phyloP scores from a whole-genome alignment of 108 stramenopile species.

The Bacterosira constricta region DNA sequence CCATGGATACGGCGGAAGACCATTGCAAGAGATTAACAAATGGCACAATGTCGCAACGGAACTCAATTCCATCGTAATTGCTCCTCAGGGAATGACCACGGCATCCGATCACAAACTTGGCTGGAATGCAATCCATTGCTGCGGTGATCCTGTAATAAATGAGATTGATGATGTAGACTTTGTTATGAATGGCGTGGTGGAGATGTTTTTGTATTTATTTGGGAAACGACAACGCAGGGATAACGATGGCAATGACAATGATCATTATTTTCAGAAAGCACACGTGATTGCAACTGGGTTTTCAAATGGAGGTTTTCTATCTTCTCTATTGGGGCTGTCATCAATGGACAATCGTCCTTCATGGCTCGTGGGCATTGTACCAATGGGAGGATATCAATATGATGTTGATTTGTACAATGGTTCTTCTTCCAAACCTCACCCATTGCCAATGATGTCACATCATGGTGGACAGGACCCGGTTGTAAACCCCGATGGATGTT shows the following conservation, averaged over 20 bases:
- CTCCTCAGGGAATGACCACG: constrained; percentile 23
- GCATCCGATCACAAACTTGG: constrained; percentile 14
- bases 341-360: not conserved
- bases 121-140: constrained; percentile 44
- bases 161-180: constrained; percentile 39
- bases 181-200: constrained; percentile 10
- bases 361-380: constrained; percentile 44
- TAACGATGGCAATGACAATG: not conserved
- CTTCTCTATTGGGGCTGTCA: constrained; percentile 34
- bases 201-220: constrained; percentile 15
- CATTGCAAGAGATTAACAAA: constrained; percentile 29
- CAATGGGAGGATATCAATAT: constrained; percentile 49
- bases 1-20: constrained; percentile 32
- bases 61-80: constrained; percentile 23
- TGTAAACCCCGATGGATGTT: constrained; percentile 40
- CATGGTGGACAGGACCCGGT: constrained; percentile 42
- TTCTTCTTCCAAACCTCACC: not conserved
- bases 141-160: constrained; percentile 34
- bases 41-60: constrained; percentile 10
- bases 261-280: no score
- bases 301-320: constrained; percentile 46
- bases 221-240: not conserved
- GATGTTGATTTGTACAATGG: constrained; percentile 10
- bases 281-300: constrained; percentile 45
- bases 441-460: constrained; percentile 36